Conservation (phyloP, 2,329 filamentous ascomycete genomes). For the Talaromyces piceae region DNA sequence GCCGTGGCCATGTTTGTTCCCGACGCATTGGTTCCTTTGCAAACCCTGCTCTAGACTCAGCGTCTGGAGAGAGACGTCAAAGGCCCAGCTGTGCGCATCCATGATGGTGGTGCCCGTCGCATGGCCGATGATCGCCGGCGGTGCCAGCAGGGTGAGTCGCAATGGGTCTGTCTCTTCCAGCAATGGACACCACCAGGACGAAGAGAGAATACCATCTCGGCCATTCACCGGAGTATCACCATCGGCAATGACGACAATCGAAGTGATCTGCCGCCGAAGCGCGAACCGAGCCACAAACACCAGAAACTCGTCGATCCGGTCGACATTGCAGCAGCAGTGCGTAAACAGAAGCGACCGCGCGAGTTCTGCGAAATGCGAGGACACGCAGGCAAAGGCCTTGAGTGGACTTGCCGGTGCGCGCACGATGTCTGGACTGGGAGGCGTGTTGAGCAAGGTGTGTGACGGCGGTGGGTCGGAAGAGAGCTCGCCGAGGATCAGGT, state of each 20-base stretch:
- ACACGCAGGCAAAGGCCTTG: slow-evolving; percentile 51
- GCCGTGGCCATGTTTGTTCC: slow-evolving; percentile 14
- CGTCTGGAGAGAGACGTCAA: slow-evolving; percentile 56
- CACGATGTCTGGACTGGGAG: slow-evolving; percentile 42
- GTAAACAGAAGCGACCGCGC: slow-evolving; percentile 52
- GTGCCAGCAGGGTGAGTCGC: slow-evolving; percentile 52
- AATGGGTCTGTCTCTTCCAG: slow-evolving; percentile 48
- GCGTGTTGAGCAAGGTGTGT: slow-evolving; percentile 41
- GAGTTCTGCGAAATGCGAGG: slow-evolving; percentile 46
- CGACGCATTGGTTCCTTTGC: slow-evolving; percentile 1
- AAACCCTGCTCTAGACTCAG: slow-evolving; percentile 38
- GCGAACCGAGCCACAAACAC: slow-evolving; percentile 28
- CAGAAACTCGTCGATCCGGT: slow-evolving; percentile 28
- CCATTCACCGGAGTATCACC: slow-evolving; percentile 31
- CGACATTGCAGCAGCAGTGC: slow-evolving; percentile 39
- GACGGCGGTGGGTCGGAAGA: slow-evolving; percentile 43
- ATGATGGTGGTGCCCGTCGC: slow-evolving; percentile 53
- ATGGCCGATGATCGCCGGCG: slow-evolving; percentile 55
- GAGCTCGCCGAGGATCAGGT: slow-evolving; percentile 51
- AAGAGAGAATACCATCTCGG: slow-evolving; percentile 14
- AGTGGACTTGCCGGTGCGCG: slow-evolving; percentile 34
- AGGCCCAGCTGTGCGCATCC: slow-evolving; percentile 55
- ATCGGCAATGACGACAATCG: slow-evolving; percentile 40
- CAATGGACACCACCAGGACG: slow-evolving; percentile 49
- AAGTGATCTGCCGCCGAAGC: slow-evolving; percentile 37